Conservation (phyloP, 202 grass and related monocot genomes). For the Cymbopogon flexuosus region DNA sequence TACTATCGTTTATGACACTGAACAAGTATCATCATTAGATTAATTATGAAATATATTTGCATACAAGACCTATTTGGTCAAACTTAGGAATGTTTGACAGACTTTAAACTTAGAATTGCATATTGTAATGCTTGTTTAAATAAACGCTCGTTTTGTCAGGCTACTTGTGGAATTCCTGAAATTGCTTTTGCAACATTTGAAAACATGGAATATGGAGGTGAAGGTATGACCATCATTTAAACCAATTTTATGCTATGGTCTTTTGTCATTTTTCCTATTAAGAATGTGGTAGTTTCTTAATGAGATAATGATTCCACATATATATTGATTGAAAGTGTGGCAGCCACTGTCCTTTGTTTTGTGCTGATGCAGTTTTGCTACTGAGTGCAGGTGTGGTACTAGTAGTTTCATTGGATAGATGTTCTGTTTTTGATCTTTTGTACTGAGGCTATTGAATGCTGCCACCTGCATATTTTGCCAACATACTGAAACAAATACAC, state of each 20-base stretch:
- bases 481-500: not conserved
- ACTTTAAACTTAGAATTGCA: too few relatives aligned
- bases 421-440: not conserved
- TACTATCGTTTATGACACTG: too few relatives aligned
- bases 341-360: not conserved
- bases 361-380: not conserved
- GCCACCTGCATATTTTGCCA: not conserved
- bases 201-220: conserved; percentile 98
- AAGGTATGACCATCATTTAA: conserved; percentile 46
- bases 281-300: conserved; percentile 13
- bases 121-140: not conserved
- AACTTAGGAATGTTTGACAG: too few relatives aligned
- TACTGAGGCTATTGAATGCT: not conserved
- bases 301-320: not conserved
- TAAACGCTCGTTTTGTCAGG: conserved; percentile 44
- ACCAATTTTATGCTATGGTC: conserved; percentile 25
- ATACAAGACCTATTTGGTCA: too few relatives aligned
- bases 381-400: not conserved
- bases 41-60: too few relatives aligned
- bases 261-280: conserved; percentile 31
- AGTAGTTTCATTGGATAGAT: not conserved
- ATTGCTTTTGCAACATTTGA: conserved; percentile 90
- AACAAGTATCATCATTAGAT: too few relatives aligned
- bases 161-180: conserved; percentile 94
- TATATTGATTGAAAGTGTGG: conserved; percentile 3